Conservation (phyloP, 2,329 filamentous ascomycete genomes). For the Aspergillus aculeatinus region DNA sequence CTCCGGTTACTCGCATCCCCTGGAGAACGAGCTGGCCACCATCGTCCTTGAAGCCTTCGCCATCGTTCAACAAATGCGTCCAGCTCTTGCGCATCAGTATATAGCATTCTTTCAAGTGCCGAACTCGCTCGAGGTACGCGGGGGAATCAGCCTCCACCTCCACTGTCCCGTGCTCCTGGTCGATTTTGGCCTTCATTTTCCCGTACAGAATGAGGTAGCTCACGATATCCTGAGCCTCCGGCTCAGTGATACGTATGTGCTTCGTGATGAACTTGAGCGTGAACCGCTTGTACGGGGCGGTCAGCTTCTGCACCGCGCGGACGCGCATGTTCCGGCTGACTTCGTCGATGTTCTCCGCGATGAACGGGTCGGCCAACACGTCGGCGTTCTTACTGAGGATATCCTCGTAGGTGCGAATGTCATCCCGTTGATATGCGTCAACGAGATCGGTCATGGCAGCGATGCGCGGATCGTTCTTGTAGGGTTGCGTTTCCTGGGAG, state of each 20-base stretch:
- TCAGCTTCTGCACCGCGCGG: constrained; percentile 88
- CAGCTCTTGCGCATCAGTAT: constrained; percentile 55
- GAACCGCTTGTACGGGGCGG: constrained; percentile 93
- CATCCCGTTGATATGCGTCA: constrained; percentile 92
- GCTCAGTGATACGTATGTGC: constrained; percentile 78
- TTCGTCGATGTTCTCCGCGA: constrained; percentile 98
- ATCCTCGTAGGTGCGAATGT: constrained; percentile 86
- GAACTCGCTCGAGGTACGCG: constrained; percentile 67
- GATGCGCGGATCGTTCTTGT: constrained; percentile 92
- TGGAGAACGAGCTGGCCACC: constrained; percentile 24
- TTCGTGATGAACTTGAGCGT: constrained; percentile 82
- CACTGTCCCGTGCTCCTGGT: constrained; percentile 81
- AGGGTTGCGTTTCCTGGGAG: constrained; percentile 97
- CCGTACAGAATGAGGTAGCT: constrained; percentile 89
- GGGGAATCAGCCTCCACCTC: constrained; percentile 70
- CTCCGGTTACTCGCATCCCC: constrained; percentile 18
- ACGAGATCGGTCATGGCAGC: constrained; percentile 96
- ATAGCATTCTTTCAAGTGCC: constrained; percentile 53
- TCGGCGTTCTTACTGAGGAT: constrained; percentile 86
- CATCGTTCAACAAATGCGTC: constrained; percentile 70
- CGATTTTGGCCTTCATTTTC: constrained; percentile 81
- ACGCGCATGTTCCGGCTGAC: constrained; percentile 98
- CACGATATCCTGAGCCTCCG: constrained; percentile 93
- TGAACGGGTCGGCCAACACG: constrained; percentile 87
- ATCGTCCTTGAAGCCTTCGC: constrained; percentile 62